Conservation (phyloP, 2,329 filamentous ascomycete genomes). For the Fusarium xyrophilum region DNA sequence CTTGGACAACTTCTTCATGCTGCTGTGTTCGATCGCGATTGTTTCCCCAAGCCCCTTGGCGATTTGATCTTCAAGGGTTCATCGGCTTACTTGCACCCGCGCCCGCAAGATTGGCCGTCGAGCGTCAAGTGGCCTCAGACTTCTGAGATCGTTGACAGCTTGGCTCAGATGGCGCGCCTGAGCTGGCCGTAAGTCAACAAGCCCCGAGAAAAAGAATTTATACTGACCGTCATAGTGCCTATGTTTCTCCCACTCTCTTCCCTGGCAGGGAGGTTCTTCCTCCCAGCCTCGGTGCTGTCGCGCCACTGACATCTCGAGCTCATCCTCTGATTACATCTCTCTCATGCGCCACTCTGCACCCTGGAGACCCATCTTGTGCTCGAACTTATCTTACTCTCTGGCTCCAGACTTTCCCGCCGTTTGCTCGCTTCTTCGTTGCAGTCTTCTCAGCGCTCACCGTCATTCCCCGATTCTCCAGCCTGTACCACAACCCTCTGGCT, state of each 20-base stretch:
- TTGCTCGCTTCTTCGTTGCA: constrained; percentile 79
- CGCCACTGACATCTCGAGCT: constrained; percentile 80
- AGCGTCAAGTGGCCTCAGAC: constrained; percentile 76
- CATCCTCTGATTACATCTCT: constrained; percentile 86
- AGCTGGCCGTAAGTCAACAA: constrained; percentile 75
- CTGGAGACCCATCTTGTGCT: constrained; percentile 83
- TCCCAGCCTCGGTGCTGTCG: constrained; percentile 68
- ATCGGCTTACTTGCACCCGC: constrained; percentile 76
- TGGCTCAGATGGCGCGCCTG: constrained; percentile 81
- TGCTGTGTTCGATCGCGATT: constrained; percentile 78
- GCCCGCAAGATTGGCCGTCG: constrained; percentile 72
- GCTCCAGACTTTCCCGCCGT: constrained; percentile 79
- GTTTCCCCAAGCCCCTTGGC: constrained; percentile 63
- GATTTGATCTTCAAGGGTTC: constrained; percentile 73
- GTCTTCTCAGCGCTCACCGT: constrained; percentile 73
- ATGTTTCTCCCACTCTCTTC: constrained; percentile 86
- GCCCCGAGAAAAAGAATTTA: neutral
- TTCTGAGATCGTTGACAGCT: constrained; percentile 78
- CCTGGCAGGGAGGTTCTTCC: constrained; percentile 73
- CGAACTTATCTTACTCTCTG: constrained; percentile 89
- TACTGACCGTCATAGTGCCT: constrained; percentile 60
- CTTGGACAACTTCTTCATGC: constrained; percentile 80
- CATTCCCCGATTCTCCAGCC: constrained; percentile 69
- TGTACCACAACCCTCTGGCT: constrained; percentile 73
- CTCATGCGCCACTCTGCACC: constrained; percentile 89